Percentiles rank a stretch among this genome's conserved stretches.
Evolutionary conservation across 73 alveolate species (phyloP).

Genomic region (Paramecium bursaria): DNA sequence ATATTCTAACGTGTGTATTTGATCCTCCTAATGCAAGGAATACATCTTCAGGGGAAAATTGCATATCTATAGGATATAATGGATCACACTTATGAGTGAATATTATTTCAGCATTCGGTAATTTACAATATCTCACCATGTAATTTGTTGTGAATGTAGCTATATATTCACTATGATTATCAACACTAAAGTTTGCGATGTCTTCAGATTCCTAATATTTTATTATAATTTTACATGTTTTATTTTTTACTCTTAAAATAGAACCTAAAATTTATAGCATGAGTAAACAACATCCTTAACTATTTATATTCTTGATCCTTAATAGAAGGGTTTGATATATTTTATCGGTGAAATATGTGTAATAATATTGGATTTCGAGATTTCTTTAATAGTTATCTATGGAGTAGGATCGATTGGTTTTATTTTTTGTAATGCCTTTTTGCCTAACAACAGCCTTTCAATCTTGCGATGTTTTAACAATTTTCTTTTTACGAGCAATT

Average conservation of each 20-base stretch:
- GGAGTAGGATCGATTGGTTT: too few relatives aligned
- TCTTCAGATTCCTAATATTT: slow-evolving; percentile 61
- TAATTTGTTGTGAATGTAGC: slow-evolving; percentile 69
- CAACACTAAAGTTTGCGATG: slow-evolving; percentile 54
- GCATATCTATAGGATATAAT: slow-evolving; percentile 38
- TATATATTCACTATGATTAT: slow-evolving; percentile 57
- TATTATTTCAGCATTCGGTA: neutral
- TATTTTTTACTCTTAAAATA: neutral
- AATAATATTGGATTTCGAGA: neutral
- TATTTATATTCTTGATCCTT: slow-evolving; percentile 28
- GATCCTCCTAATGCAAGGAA: slow-evolving; percentile 18
- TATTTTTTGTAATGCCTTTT: too few relatives aligned
- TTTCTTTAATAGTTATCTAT: neutral
- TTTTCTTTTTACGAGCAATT: neutral
- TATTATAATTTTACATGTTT: neutral
- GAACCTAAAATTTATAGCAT: slow-evolving; percentile 12
- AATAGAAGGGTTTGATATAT: slow-evolving; percentile 16
- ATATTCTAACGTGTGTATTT: slow-evolving; percentile 35
- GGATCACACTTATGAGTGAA: slow-evolving; percentile 62
- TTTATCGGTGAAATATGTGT: slow-evolving; percentile 47
- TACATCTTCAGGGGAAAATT: slow-evolving; percentile 42
- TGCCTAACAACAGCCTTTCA: neutral
- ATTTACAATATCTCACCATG: slow-evolving; percentile 60
- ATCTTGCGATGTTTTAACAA: too few relatives aligned
- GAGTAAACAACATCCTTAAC: neutral